Evolutionary conservation across 164 flowering plant genomes (phyloP).

Genomic region (Kingdonia uniflora): DNA sequence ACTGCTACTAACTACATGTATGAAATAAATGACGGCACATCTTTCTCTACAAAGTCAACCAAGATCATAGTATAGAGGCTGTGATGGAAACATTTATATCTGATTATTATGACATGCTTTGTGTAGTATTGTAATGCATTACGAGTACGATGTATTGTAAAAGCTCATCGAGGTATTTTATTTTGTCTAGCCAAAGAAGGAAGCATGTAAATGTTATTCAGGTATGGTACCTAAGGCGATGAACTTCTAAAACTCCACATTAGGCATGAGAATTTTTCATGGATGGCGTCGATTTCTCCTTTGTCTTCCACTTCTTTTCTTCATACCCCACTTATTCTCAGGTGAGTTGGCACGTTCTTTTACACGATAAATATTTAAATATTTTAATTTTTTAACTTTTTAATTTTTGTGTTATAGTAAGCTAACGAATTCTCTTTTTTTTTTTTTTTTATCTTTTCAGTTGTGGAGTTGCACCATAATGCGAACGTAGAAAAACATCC

Average conservation of each 20-base stretch:
- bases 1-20: too few species aligned
- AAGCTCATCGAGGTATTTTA: not conserved
- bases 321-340: constrained; percentile 46
- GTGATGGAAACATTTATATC: too few species aligned
- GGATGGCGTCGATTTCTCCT: constrained; percentile 61
- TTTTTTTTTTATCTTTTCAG: constrained; percentile 16
- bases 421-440: not conserved
- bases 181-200: not conserved
- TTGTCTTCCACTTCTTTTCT: constrained; percentile 42
- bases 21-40: too few species aligned
- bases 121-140: too few species aligned
- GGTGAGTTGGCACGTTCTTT: constrained; percentile 23
- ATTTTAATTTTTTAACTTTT: not conserved
- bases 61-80: too few species aligned
- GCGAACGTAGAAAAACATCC: constrained; percentile 13
- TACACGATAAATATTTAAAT: not conserved
- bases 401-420: not conserved
- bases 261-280: constrained; percentile 34
- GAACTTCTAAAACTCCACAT: not conserved
- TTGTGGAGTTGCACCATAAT: constrained; percentile 34
- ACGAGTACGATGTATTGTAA: not conserved
- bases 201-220: not conserved
- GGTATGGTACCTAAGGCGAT: not conserved
- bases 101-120: too few species aligned
- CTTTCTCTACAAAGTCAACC: too few species aligned